Percentiles rank a stretch among this genome's conserved stretches.
These are phyloP conservation scores for Lolium rigidum DNA, from an alignment of 176 grass and related monocot species.

Conservation along the genomic window DNA sequence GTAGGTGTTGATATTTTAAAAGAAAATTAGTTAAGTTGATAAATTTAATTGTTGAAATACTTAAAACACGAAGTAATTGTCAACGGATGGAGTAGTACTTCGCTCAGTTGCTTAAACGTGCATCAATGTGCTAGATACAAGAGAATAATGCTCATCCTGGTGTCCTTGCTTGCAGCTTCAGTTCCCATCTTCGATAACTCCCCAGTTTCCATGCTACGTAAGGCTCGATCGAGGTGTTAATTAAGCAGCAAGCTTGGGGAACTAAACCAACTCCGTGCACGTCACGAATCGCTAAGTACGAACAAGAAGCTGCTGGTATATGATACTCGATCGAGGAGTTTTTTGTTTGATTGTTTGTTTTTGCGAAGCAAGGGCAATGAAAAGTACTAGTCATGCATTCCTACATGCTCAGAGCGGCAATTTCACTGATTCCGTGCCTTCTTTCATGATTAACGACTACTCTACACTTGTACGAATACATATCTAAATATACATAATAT, in stretches of 20 bases:
- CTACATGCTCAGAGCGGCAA: neutral
- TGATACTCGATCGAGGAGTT: neutral
- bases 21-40: no score
- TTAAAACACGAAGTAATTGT: no score
- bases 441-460: neutral
- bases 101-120: neutral
- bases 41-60: no score
- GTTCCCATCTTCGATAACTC: neutral
- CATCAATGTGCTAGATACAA: neutral
- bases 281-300: neutral
- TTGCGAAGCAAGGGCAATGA: neutral
- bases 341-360: no score
- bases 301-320: neutral
- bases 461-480: neutral
- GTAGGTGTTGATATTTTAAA: no score
- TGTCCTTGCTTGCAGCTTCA: neutral
- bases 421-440: neutral
- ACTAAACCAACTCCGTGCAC: neutral
- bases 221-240: neutral
- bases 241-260: neutral
- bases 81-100: neutral
- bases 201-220: neutral
- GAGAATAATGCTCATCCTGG: neutral
- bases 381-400: neutral
- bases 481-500: neutral